A percentile compares a stretch with the other conserved stretches of the same genome.
Evolutionary conservation across 1,284 basidiomycete genomes (phyloP).

Genomic region (Binderoboletus segoi): DNA sequence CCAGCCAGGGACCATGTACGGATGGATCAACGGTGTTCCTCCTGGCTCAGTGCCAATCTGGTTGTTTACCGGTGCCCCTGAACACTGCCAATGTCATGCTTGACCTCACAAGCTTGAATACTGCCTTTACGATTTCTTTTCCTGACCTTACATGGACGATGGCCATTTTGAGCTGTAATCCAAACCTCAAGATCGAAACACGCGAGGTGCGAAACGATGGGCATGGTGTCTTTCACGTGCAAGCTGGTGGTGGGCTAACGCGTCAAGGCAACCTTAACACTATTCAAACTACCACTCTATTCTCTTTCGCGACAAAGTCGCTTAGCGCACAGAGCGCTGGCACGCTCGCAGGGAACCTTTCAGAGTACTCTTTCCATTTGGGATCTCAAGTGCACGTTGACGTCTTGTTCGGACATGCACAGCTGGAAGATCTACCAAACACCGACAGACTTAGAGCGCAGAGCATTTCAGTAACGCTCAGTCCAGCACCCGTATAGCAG

Average conservation of each 20-base stretch:
- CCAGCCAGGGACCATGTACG: constrained; percentile 14
- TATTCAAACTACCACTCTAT: constrained; percentile 24
- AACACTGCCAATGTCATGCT: constrained; percentile 3
- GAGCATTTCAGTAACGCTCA: constrained; percentile 8
- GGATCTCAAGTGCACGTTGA: constrained; percentile 20
- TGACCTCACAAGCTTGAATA: constrained; percentile 18
- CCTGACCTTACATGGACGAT: constrained; percentile 22
- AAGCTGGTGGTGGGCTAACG: constrained; percentile 8
- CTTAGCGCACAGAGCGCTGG: constrained; percentile 10
- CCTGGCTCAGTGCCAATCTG: constrained; percentile 20
- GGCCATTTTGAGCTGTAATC: constrained; percentile 25
- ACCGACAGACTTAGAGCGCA: accelerated
- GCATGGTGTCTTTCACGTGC: constrained; percentile 19
- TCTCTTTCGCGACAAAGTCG: constrained; percentile 20
- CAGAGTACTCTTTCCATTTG: not conserved
- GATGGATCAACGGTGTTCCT: constrained; percentile 29
- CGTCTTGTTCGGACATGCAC: constrained; percentile 22
- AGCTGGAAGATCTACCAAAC: constrained; percentile 8
- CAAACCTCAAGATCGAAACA: constrained; percentile 30
- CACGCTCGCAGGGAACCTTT: not conserved
- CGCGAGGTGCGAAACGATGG: constrained; percentile 31
- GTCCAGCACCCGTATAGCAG: constrained; percentile 4
- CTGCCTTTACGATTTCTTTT: constrained; percentile 15
- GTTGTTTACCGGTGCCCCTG: constrained; percentile 14
- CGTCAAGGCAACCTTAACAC: constrained; percentile 29